Evolutionary conservation across 495 filamentous ascomycete species (phyloP).

Genomic region (Amphirosellinia nigrospora): DNA sequence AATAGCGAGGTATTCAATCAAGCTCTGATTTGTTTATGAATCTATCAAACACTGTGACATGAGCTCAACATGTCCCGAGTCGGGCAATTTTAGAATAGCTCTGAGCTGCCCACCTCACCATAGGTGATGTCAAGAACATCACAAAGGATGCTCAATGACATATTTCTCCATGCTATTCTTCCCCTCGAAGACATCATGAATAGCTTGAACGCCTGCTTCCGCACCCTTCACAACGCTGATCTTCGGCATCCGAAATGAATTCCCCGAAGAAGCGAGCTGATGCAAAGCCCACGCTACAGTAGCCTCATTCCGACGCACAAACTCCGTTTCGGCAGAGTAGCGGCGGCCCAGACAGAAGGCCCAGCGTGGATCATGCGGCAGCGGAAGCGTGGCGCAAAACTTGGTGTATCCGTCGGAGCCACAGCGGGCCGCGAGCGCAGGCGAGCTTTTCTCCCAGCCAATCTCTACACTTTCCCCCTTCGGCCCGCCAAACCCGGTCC

Average conservation of each 20-base stretch:
- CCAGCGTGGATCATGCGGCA: constrained; percentile 4
- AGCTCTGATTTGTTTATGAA: neutral
- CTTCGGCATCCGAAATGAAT: neutral
- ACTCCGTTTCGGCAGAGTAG: neutral
- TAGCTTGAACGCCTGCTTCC: neutral
- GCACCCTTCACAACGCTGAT: constrained; percentile 5
- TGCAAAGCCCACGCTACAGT: neutral
- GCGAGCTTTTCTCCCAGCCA: neutral
- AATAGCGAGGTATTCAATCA: neutral
- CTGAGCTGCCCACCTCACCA: neutral
- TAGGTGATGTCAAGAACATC: neutral
- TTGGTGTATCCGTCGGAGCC: neutral
- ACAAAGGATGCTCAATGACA: constrained; percentile 15
- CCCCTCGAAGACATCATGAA: constrained; percentile 19
- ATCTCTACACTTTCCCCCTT: neutral
- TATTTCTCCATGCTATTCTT: constrained; percentile 21
- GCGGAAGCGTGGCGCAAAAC: neutral
- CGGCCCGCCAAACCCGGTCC: neutral
- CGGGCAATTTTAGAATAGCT: neutral
- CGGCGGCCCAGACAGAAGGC: neutral
- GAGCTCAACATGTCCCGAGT: neutral
- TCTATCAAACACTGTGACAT: neutral
- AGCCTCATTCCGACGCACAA: neutral
- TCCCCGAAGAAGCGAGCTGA: neutral
- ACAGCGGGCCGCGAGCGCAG: neutral